Conservation (phyloP, 1,139 yeast genomes). For the Yamadazyma jaroonii region DNA sequence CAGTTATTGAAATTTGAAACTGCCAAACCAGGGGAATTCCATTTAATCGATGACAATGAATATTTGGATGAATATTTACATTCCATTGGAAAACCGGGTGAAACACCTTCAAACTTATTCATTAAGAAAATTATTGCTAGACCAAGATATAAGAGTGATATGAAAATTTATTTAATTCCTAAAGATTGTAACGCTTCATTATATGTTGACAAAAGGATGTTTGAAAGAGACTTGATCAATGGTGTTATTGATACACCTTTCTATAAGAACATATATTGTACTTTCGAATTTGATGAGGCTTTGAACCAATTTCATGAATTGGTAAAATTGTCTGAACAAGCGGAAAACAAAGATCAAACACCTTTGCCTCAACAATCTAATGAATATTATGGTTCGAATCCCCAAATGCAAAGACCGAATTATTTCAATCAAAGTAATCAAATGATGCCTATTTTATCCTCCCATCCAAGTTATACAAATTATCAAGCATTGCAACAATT, state of each 20-base stretch:
- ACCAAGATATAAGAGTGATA: slow-evolving; percentile 51
- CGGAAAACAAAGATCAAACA: background rate
- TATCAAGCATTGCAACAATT: too few relatives aligned
- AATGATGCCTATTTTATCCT: too few relatives aligned
- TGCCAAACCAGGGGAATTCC: slow-evolving; percentile 51
- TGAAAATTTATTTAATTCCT: slow-evolving; percentile 46
- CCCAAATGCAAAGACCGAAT: too few relatives aligned
- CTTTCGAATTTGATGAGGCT: slow-evolving; percentile 23
- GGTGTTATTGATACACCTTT: slow-evolving; percentile 40
- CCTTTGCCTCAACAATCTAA: too few relatives aligned
- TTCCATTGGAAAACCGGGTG: slow-evolving; percentile 37
- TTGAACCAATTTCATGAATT: slow-evolving; percentile 17
- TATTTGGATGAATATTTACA: slow-evolving; percentile 40
- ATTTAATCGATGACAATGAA: slow-evolving; percentile 48
- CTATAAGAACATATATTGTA: slow-evolving; percentile 19
- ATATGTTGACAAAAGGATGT: slow-evolving; percentile 49
- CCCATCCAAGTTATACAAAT: too few relatives aligned
- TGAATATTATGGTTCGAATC: background rate
- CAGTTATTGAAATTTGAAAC: slow-evolving; percentile 52
- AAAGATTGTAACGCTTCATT: slow-evolving; percentile 31
- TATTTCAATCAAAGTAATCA: too few relatives aligned
- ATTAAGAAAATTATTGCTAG: slow-evolving; percentile 46
- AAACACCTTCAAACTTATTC: slow-evolving; percentile 45
- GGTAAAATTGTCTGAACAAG: slow-evolving; percentile 1
- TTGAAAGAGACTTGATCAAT: slow-evolving; percentile 50